Evolutionary conservation across 2,329 filamentous ascomycete genomes (phyloP), one percentile per base, ranked within the genome.

Genomic region (Calycina herbarum): DNA sequence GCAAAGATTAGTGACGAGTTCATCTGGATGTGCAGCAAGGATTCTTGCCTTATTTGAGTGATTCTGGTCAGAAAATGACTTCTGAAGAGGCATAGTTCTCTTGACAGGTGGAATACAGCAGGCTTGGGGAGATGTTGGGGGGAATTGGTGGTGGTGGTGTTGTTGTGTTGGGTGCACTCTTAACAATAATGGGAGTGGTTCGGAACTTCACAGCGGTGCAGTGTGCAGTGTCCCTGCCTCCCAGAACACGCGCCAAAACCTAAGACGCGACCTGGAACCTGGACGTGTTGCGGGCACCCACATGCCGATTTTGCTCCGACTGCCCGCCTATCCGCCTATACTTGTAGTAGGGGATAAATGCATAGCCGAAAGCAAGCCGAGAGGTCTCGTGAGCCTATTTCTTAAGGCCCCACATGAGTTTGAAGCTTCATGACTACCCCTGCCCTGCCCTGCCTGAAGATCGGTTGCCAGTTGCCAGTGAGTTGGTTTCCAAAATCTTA

Each of bases 51-150:
- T 75, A 45, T 68, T 59, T 17, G 76, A 75, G 63, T 76, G 73
- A 63, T 75, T 75, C 66, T 73, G 71, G 35, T 77, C 76, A 17
- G 75, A 77, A 63, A 77, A 77, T 2, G 76, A 77, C 64, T 75
- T 76, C 64, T 77, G 76, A 42, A 77, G 67, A 68, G 75, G 75
- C 75, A 77, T 77, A 51, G 60, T 59, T 45, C 31, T 33, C 56
- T 33, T 59, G n/a, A 24, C 45, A 51, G 20, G 20, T n/a, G n/a
- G n/a, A 51, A 20, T 20, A 51, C 17, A 51, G n/a, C n/a, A 51
- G 45, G 7, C 20, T 20, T 24, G n/a, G n/a, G 27, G 29, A 29
- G 20, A 33, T 57, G n/a, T 42, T 15, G 61, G 8, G 40, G 38
- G 27, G 10, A 13, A 11, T 51, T 61, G 27, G 13, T 17, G n/a